Percentiles rank a stretch among this genome's conserved stretches.
These are phyloP conservation scores for Penicillium italicum DNA, from an alignment of 2,329 filamentous ascomycete genomes.

Conservation along the genomic window DNA sequence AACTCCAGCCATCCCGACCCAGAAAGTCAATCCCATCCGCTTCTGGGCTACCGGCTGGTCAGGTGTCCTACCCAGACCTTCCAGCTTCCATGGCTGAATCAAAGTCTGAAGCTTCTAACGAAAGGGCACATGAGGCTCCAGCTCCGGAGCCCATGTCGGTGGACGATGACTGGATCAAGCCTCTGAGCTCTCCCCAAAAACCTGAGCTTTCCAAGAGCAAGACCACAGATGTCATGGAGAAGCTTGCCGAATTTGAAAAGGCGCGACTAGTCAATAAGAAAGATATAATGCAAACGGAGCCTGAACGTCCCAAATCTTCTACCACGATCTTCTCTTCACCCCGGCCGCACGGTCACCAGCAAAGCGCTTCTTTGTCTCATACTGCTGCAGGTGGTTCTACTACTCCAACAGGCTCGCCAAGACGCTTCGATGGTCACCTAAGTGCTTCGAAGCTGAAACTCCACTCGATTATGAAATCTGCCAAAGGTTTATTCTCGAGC, in stretches of 20 bases:
- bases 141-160: slow-evolving; percentile 24
- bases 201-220: slow-evolving; percentile 59
- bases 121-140: slow-evolving; percentile 22
- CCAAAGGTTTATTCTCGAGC: slow-evolving; percentile 79
- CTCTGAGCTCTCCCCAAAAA: slow-evolving; percentile 45
- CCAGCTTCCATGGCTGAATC: slow-evolving; percentile 28
- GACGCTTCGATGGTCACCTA: slow-evolving; percentile 68
- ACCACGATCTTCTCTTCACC: slow-evolving; percentile 57
- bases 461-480: slow-evolving; percentile 84
- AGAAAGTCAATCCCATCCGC: slow-evolving; percentile 46
- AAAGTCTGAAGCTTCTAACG: slow-evolving; percentile 23
- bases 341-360: slow-evolving; percentile 51
- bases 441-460: slow-evolving; percentile 92
- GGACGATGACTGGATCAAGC: slow-evolving; percentile 60
- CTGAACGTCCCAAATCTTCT: slow-evolving; percentile 62
- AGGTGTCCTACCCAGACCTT: slow-evolving; percentile 39
- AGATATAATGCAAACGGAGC: slow-evolving; percentile 18
- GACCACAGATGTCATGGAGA: slow-evolving; percentile 61
- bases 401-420: slow-evolving; percentile 56
- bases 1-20: slow-evolving; percentile 48
- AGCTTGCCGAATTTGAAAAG: slow-evolving; percentile 30
- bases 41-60: slow-evolving; percentile 26
- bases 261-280: slow-evolving; percentile 15
- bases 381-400: slow-evolving; percentile 52
- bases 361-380: slow-evolving; percentile 60